A percentile compares a stretch with the other conserved stretches of the same genome.
phyloP scores from a whole-genome alignment of 2,329 filamentous ascomycete genomes.

The Trichophyton benhamiae region DNA sequence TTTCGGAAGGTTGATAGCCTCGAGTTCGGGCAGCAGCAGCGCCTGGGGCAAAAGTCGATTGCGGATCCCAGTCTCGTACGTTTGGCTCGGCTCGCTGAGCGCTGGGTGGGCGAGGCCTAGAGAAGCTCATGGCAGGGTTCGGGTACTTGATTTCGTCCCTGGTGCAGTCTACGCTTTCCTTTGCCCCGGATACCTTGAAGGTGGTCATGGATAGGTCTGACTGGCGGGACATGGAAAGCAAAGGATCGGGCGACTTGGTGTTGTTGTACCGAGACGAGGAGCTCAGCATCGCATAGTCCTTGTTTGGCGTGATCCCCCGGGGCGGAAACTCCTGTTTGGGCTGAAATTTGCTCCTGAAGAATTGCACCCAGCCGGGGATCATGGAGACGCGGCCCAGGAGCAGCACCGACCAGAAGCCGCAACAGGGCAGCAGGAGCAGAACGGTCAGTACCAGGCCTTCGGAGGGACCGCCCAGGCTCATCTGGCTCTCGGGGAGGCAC shows the following conservation, averaged over 20 bases:
- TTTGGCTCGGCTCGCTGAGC: constrained; percentile 13
- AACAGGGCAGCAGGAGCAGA: constrained; percentile 69
- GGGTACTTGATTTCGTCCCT: constrained; percentile 36
- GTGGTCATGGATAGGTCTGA: constrained; percentile 16
- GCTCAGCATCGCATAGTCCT: constrained; percentile 68
- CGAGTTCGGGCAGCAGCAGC: neutral
- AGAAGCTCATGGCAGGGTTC: constrained; percentile 38
- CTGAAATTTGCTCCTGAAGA: constrained; percentile 40
- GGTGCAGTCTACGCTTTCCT: constrained; percentile 21
- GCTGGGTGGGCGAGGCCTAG: constrained; percentile 34
- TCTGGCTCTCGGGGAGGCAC: constrained; percentile 44
- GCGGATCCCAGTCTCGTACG: constrained; percentile 27
- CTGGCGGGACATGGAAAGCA: constrained; percentile 19
- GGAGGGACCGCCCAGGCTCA: constrained; percentile 52
- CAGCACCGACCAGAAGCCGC: constrained; percentile 73
- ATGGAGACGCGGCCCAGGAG: constrained; percentile 77
- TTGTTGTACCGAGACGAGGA: constrained; percentile 13
- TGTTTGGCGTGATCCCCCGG: constrained; percentile 49
- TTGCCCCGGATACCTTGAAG: constrained; percentile 12
- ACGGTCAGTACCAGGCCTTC: constrained; percentile 70
- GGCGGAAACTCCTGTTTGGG: constrained; percentile 64
- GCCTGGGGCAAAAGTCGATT: constrained; percentile 25
- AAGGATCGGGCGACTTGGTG: constrained; percentile 25
- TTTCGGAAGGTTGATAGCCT: neutral
- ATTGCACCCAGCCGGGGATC: constrained; percentile 67